Percentiles rank a stretch among this genome's conserved stretches.
Conservation (phyloP, 2,329 filamentous ascomycete species). For the Bimuria novae-zelandiae region DNA sequence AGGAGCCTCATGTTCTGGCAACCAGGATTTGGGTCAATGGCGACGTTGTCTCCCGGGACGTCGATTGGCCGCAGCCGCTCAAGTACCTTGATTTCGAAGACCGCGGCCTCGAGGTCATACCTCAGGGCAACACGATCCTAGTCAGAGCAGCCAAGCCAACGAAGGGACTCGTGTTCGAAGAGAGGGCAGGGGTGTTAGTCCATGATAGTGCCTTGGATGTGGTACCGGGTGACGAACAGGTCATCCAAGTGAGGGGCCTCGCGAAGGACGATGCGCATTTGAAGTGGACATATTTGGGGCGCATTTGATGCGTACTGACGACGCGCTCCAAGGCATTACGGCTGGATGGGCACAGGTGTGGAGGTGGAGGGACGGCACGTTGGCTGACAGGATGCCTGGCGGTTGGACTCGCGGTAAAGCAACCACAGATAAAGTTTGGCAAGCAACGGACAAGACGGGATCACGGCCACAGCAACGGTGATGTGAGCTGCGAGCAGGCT, state of each 20-base stretch:
- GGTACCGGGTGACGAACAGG: conserved; percentile 62
- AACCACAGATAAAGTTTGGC: conserved; percentile 1
- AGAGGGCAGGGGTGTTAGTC: conserved; percentile 58
- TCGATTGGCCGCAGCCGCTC: conserved; percentile 65
- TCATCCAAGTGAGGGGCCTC: conserved; percentile 50
- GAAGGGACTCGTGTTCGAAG: conserved; percentile 65
- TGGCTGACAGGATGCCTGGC: conserved; percentile 13
- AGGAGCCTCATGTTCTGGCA: conserved; percentile 61
- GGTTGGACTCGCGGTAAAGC: conserved; percentile 13
- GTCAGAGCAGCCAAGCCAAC: conserved; percentile 58
- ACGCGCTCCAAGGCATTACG: conserved; percentile 10
- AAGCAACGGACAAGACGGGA: neutral
- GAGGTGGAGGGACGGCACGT: conserved; percentile 13
- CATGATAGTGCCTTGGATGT: conserved; percentile 63
- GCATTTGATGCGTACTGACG: conserved; percentile 24
- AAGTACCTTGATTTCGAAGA: conserved; percentile 62
- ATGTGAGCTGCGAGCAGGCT: conserved; percentile 23
- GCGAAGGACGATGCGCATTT: conserved; percentile 45
- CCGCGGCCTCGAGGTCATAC: conserved; percentile 54
- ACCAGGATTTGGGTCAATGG: conserved; percentile 59
- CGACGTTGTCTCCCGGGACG: conserved; percentile 57
- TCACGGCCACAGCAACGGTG: conserved; percentile 17
- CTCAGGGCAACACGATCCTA: conserved; percentile 48
- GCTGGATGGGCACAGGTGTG: neutral
- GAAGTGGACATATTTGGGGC: conserved; percentile 53